A percentile compares a stretch with the other conserved stretches of the same genome.
Conservation (phyloP, 352 stramenopile genomes). For the Globisporangium rhizosaccharum region DNA sequence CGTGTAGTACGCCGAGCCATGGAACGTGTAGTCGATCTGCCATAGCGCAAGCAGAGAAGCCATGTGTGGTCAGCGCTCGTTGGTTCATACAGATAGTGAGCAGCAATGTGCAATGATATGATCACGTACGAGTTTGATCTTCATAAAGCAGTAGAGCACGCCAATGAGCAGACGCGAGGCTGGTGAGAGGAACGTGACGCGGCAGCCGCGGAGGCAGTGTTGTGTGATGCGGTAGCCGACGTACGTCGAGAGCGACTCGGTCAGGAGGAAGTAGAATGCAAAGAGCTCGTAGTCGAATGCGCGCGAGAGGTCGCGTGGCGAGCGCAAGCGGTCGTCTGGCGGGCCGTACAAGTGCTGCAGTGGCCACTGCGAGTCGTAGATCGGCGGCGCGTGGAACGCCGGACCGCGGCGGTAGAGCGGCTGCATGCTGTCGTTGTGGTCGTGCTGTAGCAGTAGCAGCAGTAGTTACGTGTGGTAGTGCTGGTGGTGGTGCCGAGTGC, state of each 20-base stretch:
- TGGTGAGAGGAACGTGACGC: slow-evolving; percentile 56
- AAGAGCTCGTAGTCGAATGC: slow-evolving; percentile 68
- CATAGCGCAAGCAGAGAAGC: slow-evolving; percentile 1
- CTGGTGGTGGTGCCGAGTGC: background rate
- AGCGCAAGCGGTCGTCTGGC: slow-evolving; percentile 30
- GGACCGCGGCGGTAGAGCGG: slow-evolving; percentile 61
- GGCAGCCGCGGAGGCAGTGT: slow-evolving; percentile 68
- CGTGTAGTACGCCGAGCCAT: slow-evolving; percentile 62
- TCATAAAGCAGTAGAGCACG: slow-evolving; percentile 66
- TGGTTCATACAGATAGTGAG: background rate
- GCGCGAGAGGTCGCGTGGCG: slow-evolving; percentile 25
- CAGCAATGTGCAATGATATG: background rate
- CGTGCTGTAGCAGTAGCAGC: no score
- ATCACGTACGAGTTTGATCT: slow-evolving; percentile 57
- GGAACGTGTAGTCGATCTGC: slow-evolving; percentile 79
- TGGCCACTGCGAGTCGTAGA: slow-evolving; percentile 30
- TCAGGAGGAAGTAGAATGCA: slow-evolving; percentile 72
- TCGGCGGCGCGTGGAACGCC: slow-evolving; percentile 31
- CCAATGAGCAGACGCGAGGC: slow-evolving; percentile 63
- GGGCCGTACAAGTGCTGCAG: slow-evolving; percentile 36
- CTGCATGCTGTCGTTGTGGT: slow-evolving; percentile 25
- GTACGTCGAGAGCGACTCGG: slow-evolving; percentile 70
- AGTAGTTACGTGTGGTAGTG: background rate
- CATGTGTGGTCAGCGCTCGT: background rate
- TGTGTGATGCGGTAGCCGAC: slow-evolving; percentile 77